Percentiles rank a stretch among this genome's conserved stretches.
Conservation (phyloP, 345 rosid species). For the Cardamine occulta region DNA sequence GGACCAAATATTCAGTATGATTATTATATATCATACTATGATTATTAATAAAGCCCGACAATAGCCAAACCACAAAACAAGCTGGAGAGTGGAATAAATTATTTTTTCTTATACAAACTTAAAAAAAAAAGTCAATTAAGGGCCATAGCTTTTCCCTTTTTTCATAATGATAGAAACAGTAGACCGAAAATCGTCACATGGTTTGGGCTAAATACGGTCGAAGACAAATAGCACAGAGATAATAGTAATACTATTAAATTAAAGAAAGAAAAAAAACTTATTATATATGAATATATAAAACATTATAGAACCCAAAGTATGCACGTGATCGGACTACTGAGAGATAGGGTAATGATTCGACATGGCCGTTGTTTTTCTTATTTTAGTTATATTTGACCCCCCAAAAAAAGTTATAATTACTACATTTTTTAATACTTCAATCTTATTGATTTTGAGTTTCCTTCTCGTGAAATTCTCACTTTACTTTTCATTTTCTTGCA, state of each 20-base stretch:
- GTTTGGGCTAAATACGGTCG: constrained; percentile 35
- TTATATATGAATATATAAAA: neutral
- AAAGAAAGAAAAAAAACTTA: neutral
- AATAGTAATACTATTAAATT: neutral
- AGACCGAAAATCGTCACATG: constrained; percentile 35
- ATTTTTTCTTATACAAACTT: neutral
- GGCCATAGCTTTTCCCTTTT: neutral
- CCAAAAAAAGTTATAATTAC: neutral
- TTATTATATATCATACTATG: neutral
- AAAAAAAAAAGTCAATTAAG: neutral
- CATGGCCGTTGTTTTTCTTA: constrained; percentile 35
- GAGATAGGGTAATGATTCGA: constrained; percentile 37
- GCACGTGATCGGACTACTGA: constrained; percentile 61
- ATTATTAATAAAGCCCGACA: neutral
- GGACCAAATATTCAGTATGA: neutral
- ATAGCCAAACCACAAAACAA: neutral
- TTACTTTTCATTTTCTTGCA: constrained; percentile 18
- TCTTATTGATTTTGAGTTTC: neutral
- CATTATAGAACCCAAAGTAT: constrained; percentile 46
- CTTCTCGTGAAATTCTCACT: constrained; percentile 20
- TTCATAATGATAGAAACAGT: constrained; percentile 17
- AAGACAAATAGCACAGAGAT: constrained; percentile 20
- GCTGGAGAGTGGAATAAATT: neutral
- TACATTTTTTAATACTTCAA: neutral
- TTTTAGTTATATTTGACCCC: neutral